A percentile compares a stretch with the other conserved stretches of the same genome.
Conservation (phyloP, 768 basidiomycete species). For the Pisolithus marmoratus region DNA sequence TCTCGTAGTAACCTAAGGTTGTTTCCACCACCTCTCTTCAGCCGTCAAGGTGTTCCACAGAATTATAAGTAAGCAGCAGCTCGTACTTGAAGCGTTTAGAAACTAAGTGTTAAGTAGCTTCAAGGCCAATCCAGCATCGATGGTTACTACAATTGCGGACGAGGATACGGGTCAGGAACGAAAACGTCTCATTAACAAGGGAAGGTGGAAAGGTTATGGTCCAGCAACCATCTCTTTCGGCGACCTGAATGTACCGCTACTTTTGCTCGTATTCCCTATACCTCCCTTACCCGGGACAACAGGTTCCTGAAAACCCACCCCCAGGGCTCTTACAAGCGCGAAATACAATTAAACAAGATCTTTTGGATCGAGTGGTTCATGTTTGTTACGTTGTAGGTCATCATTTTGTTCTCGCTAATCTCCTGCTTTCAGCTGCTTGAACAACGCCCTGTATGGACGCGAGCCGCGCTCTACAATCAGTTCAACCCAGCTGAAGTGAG, state of each 20-base stretch:
- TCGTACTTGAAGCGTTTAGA: neutral
- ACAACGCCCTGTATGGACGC: conserved; percentile 83
- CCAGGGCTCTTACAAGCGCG: conserved; percentile 56
- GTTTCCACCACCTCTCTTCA: conserved; percentile 88
- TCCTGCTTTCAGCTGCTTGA: conserved; percentile 52
- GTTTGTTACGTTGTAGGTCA: conserved; percentile 26
- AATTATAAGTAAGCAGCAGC: conserved; percentile 61
- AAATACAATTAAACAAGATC: conserved; percentile 44
- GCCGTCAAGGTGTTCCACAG: conserved; percentile 71
- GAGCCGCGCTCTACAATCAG: conserved; percentile 81
- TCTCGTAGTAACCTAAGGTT: conserved; percentile 60
- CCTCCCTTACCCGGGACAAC: conserved; percentile 1
- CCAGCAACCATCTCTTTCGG: conserved; percentile 65
- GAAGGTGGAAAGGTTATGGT: conserved; percentile 82
- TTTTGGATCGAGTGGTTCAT: conserved; percentile 51
- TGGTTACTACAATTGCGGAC: conserved; percentile 58
- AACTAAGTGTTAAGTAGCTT: conserved; percentile 41
- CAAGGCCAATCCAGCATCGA: conserved; percentile 71
- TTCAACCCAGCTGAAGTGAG: conserved; percentile 61
- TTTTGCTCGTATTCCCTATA: neutral
- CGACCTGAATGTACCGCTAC: conserved; percentile 40
- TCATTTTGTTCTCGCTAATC: conserved; percentile 4
- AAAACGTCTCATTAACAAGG: conserved; percentile 77
- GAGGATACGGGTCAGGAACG: conserved; percentile 78
- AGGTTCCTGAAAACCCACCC: conserved; percentile 67